phyloP scores from a whole-genome alignment of 768 basidiomycete species.

The Nevesoporus exiguus region DNA sequence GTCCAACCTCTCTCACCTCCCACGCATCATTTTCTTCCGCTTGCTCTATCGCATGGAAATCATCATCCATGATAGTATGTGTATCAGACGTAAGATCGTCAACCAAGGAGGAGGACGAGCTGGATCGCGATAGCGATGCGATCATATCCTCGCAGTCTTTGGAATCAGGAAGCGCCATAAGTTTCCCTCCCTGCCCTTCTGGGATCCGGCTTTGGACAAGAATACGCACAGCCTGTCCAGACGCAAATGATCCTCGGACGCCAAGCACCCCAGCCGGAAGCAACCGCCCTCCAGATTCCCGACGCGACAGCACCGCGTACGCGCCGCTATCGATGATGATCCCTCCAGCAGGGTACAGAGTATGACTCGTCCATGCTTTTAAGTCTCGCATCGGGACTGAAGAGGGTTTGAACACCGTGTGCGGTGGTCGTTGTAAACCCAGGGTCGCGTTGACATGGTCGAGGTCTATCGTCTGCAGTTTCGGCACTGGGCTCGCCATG shows the following conservation, averaged over 20 bases:
- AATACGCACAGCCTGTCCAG: constrained; percentile 90
- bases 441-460: constrained; percentile 22
- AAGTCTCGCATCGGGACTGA: constrained; percentile 73
- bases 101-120: constrained; percentile 33
- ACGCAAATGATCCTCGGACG: constrained; percentile 86
- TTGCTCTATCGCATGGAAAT: constrained; percentile 24
- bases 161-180: constrained; percentile 23
- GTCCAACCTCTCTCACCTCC: constrained; percentile 86
- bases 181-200: constrained; percentile 26
- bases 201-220: constrained; percentile 49
- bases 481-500: constrained; percentile 25
- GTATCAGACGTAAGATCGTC: constrained; percentile 26
- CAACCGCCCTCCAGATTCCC: constrained; percentile 85
- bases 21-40: constrained; percentile 48
- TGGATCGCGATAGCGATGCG: constrained; percentile 37
- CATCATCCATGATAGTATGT: constrained; percentile 31
- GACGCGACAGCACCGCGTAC: constrained; percentile 75
- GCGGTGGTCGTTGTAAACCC: constrained; percentile 56
- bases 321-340: constrained; percentile 90
- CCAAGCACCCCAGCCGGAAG: constrained; percentile 90
- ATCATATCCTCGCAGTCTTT: constrained; percentile 24
- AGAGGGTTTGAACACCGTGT: constrained; percentile 85
- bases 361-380: constrained; percentile 97
- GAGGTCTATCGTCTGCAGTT: constrained; percentile 22
- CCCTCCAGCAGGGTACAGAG: constrained; percentile 82